These are phyloP conservation scores for Solanum chacoense DNA, from an alignment of 305 asterid genomes.

Conservation along the genomic window DNA sequence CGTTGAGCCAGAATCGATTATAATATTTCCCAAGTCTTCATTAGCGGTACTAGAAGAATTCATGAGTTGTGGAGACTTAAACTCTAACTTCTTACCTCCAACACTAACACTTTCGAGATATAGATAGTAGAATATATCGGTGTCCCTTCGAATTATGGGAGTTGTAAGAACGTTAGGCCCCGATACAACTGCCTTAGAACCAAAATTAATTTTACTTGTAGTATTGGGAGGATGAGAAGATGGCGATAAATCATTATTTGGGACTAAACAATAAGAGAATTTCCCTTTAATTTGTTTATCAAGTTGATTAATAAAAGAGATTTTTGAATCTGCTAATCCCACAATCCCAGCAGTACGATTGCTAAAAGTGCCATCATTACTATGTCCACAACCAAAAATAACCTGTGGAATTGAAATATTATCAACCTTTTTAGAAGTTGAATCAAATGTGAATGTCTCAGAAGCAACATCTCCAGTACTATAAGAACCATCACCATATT, in stretches of 20 bases:
- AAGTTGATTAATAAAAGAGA: conserved; percentile 33
- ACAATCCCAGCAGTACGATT: conserved; percentile 25
- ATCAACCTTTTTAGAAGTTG: not conserved
- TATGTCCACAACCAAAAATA: conserved; percentile 38
- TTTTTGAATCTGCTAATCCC: conserved; percentile 33
- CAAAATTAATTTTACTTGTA: not conserved
- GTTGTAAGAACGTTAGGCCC: not conserved
- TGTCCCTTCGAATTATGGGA: not conserved
- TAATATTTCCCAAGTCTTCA: not conserved
- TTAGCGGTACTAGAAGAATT: not conserved
- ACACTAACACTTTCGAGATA: not conserved
- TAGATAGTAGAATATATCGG: not conserved
- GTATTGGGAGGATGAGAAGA: not conserved
- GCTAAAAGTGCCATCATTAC: conserved; percentile 27
- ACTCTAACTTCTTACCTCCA: not conserved
- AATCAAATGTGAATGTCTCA: conserved; percentile 38
- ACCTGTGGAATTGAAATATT: conserved; percentile 14
- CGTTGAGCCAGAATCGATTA: not conserved
- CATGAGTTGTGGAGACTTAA: not conserved
- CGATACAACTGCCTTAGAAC: not conserved
- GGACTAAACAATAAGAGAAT: conserved; percentile 36
- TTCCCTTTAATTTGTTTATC: conserved; percentile 16
- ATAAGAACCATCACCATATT: conserved; percentile 39
- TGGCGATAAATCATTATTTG: not conserved
- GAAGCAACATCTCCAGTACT: conserved; percentile 31